A percentile compares a stretch with the other conserved stretches of the same genome.
Evolutionary conservation across 2,329 filamentous ascomycete genomes (phyloP).

Genomic region (Diaporthe velutina): DNA sequence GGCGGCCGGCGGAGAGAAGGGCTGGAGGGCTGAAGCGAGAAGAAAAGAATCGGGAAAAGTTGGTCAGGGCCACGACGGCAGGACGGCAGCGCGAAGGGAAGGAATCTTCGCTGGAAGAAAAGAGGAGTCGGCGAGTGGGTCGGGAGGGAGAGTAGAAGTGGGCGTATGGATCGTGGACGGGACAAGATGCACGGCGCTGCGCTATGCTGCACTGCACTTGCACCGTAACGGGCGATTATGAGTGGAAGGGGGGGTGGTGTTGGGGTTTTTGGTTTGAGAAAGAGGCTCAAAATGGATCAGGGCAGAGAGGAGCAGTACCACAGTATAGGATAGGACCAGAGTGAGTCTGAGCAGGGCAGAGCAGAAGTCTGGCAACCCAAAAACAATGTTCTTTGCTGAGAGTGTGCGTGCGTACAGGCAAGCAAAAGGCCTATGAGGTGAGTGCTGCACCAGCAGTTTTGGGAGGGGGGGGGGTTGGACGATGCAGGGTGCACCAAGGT

Average conservation of each 20-base stretch:
- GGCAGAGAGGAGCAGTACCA: background rate
- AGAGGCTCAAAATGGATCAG: conserved; percentile 20
- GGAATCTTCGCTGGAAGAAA: conserved; percentile 30
- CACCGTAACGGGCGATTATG: conserved; percentile 8
- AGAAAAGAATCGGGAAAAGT: conserved; percentile 32
- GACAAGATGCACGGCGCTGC: conserved; percentile 20
- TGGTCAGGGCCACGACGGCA: conserved; percentile 34
- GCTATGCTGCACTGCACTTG: conserved; percentile 16
- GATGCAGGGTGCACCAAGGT: background rate
- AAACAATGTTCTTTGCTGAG: background rate
- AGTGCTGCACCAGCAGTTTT: conserved; percentile 2
- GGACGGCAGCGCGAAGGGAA: conserved; percentile 31
- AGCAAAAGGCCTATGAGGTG: background rate
- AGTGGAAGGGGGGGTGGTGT: background rate
- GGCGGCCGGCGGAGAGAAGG: conserved; percentile 27
- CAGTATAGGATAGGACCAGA: background rate
- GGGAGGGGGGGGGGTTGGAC: background rate
- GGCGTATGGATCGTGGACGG: conserved; percentile 29
- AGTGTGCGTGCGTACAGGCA: conserved; percentile 3
- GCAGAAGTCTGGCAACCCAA: conserved; percentile 6
- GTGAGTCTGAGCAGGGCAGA: conserved; percentile 5
- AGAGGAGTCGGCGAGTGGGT: conserved; percentile 32
- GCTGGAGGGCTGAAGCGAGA: conserved; percentile 15
- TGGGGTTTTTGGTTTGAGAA: background rate
- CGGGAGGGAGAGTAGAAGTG: conserved; percentile 30